Percentiles rank a stretch among this genome's conserved stretches.
Conservation (phyloP, 73 alveolate genomes). For the Stentor roeselii region DNA sequence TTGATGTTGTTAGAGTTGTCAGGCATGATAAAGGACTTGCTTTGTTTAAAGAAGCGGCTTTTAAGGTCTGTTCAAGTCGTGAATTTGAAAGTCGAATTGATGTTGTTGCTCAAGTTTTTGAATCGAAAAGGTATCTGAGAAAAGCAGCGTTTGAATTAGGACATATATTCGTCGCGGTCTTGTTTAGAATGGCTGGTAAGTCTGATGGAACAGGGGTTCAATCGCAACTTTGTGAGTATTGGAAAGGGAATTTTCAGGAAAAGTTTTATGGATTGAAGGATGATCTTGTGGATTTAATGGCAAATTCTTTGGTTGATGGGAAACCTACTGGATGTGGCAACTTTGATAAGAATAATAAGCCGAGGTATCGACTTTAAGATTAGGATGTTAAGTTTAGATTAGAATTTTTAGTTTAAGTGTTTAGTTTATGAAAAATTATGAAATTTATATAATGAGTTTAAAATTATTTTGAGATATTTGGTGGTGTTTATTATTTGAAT, state of each 20-base stretch:
- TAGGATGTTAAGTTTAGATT: no score
- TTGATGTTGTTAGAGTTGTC: slow-evolving; percentile 64
- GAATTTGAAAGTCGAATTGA: background rate
- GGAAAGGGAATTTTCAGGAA: background rate
- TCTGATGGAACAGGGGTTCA: background rate
- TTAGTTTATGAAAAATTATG: no score
- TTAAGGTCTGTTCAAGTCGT: background rate
- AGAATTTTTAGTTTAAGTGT: no score
- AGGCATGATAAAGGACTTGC: background rate
- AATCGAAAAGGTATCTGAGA: background rate
- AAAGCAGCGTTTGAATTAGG: background rate
- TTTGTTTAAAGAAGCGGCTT: background rate
- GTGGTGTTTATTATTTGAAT: no score
- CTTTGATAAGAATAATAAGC: background rate
- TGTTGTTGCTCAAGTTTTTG: no score
- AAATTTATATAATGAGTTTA: no score
- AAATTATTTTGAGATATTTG: no score
- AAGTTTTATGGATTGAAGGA: background rate
- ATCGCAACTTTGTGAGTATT: background rate
- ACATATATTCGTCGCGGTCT: background rate
- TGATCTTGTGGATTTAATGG: background rate
- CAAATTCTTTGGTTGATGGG: background rate
- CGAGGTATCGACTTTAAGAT: background rate
- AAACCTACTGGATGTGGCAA: background rate
- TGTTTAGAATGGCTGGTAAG: background rate